A percentile compares a stretch with the other conserved stretches of the same genome.
Conservation (phyloP, 2,329 filamentous ascomycete species). For the Penicillium sp. region DNA sequence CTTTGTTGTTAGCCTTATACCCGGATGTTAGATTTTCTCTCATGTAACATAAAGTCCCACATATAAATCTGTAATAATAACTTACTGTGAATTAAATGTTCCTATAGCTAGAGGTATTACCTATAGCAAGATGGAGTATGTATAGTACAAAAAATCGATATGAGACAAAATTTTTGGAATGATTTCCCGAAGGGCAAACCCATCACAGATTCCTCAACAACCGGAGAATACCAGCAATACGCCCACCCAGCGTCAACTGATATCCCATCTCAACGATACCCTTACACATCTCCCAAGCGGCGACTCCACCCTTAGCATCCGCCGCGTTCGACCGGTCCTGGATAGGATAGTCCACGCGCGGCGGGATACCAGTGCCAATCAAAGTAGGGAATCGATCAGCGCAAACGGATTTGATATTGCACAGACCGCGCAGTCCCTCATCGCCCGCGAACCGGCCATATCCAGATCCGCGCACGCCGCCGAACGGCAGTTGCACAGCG, state of each 20-base stretch:
- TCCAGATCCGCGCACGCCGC: slow-evolving; percentile 82
- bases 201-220: slow-evolving; percentile 42
- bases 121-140: neutral
- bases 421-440: slow-evolving; percentile 80
- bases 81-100: neutral
- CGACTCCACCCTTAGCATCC: slow-evolving; percentile 52
- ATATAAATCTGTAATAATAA: neutral
- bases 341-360: slow-evolving; percentile 79
- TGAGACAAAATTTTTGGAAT: neutral
- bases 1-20: slow-evolving; percentile 7
- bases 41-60: neutral
- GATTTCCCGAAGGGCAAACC: neutral
- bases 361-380: slow-evolving; percentile 74
- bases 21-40: neutral
- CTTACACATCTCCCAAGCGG: slow-evolving; percentile 60
- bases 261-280: slow-evolving; percentile 49
- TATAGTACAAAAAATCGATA: slow-evolving; percentile 4
- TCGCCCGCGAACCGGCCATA: slow-evolving; percentile 92
- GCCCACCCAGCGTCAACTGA: slow-evolving; percentile 44
- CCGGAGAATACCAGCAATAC: slow-evolving; percentile 38
- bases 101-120: neutral
- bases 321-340: slow-evolving; percentile 54
- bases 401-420: slow-evolving; percentile 85
- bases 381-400: slow-evolving; percentile 63
- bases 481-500: slow-evolving; percentile 91